These are phyloP conservation scores for Monosporascus sp. DNA, from an alignment of 2,329 filamentous ascomycete genomes.

Conservation along the genomic window DNA sequence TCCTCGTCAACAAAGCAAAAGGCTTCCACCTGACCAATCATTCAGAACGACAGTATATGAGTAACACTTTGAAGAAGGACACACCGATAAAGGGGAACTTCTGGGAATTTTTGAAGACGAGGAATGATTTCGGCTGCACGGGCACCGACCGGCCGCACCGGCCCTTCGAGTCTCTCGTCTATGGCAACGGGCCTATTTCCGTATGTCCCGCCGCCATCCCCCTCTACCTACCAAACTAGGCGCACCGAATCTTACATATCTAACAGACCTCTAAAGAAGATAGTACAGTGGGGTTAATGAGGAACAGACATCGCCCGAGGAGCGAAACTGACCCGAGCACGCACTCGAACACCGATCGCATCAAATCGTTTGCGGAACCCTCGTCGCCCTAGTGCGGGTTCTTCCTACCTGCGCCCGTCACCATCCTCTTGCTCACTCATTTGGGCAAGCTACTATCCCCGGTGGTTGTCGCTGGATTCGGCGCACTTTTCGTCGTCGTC, in stretches of 20 bases:
- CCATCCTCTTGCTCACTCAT: conserved; percentile 6
- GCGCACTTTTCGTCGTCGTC: conserved; percentile 1
- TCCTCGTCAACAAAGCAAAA: not conserved
- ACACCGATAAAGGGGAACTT: not conserved
- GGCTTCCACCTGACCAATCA: not conserved
- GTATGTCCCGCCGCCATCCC: not conserved
- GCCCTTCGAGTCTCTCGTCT: conserved; percentile 4
- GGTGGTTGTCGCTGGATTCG: conserved; percentile 3
- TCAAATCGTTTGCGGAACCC: not conserved
- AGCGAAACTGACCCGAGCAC: not conserved
- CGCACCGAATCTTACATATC: not conserved
- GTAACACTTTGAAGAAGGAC: not conserved
- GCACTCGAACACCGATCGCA: not conserved
- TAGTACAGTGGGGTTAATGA: not conserved
- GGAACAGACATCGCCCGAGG: not conserved
- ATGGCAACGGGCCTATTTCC: not conserved
- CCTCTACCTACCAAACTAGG: not conserved
- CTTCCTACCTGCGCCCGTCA: conserved; percentile 4
- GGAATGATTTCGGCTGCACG: conserved; percentile 4
- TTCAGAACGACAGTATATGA: not conserved
- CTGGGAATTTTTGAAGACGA: conserved; percentile 1
- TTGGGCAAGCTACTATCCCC: not conserved
- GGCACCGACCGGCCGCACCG: conserved; percentile 1
- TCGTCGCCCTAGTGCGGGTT: conserved; percentile 2
- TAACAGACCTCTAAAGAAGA: conserved; percentile 3